These are phyloP conservation scores for Triangularia verruculosa DNA, from an alignment of 2,329 filamentous ascomycete species.

Conservation along the genomic window DNA sequence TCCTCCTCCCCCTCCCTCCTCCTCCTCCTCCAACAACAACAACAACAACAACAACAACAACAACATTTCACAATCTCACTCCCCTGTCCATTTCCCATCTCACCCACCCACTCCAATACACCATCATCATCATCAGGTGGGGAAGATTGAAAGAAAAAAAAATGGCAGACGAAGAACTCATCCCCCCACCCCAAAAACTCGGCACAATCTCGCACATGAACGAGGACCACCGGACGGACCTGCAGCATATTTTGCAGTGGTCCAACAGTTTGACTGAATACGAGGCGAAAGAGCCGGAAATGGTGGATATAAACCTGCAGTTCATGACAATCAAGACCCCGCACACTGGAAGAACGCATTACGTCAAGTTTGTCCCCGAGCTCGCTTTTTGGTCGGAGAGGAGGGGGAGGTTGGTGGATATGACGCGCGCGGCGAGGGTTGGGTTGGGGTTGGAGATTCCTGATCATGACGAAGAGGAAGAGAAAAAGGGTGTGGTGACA, in stretches of 20 bases:
- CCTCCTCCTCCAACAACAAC: too few relatives aligned
- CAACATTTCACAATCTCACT: too few relatives aligned
- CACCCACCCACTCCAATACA: too few relatives aligned
- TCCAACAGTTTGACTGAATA: conserved; percentile 57
- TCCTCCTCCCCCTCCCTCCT: too few relatives aligned
- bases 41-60: too few relatives aligned
- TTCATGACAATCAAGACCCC: conserved; percentile 57
- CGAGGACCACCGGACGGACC: conserved; percentile 70
- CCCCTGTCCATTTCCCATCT: too few relatives aligned
- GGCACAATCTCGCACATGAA: conserved; percentile 80
- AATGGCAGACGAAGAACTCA: conserved; percentile 18
- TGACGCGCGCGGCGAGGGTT: conserved; percentile 52
- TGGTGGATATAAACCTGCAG: conserved; percentile 64
- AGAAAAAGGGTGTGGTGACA: conserved; percentile 35
- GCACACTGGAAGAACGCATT: conserved; percentile 43
- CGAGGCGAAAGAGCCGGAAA: conserved; percentile 40
- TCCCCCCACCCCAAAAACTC: conserved; percentile 26
- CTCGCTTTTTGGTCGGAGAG: conserved; percentile 66
- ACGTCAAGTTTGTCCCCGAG: conserved; percentile 66
- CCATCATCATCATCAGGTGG: too few relatives aligned
- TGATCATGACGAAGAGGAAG: not conserved
- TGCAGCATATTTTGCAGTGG: conserved; percentile 74
- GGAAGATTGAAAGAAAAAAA: too few relatives aligned
- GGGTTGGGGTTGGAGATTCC: not conserved
- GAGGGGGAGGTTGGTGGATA: conserved; percentile 67